Percentiles rank a stretch among this genome's conserved stretches.
Conservation (phyloP, 1,284 basidiomycete genomes). For the Puccinia novopanici region DNA sequence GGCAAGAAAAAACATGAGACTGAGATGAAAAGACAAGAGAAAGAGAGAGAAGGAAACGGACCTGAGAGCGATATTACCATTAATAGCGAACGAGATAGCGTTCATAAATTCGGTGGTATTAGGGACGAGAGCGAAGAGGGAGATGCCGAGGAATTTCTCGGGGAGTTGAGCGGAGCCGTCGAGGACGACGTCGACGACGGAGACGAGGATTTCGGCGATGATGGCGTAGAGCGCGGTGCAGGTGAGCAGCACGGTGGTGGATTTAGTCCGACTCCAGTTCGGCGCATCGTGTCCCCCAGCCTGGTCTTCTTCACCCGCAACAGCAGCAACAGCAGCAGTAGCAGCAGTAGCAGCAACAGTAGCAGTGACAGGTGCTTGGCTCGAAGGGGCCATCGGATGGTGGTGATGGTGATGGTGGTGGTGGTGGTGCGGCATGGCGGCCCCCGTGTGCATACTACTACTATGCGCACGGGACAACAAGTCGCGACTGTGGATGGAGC, state of each 20-base stretch:
- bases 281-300: constrained; percentile 87
- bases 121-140: constrained; percentile 93
- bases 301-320: neutral
- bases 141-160: constrained; percentile 96
- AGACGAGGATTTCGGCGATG: constrained; percentile 91
- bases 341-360: neutral
- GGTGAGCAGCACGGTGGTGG: constrained; percentile 78
- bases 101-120: constrained; percentile 99
- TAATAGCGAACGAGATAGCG: constrained; percentile 96
- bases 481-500: neutral
- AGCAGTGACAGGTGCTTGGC: constrained; percentile 26
- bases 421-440: neutral
- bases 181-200: constrained; percentile 92
- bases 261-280: constrained; percentile 84
- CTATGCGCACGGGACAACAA: too few relatives aligned
- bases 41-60: constrained; percentile 61
- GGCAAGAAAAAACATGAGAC: neutral
- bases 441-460: neutral
- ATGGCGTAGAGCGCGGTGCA: constrained; percentile 93
- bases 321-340: neutral
- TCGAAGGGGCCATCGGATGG: neutral
- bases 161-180: constrained; percentile 76
- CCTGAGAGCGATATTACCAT: constrained; percentile 96
- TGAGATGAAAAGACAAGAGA: too few relatives aligned
- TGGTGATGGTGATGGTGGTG: neutral